These are phyloP conservation scores for Trichosporon ovoides DNA, from an alignment of 1,284 basidiomycete species.

Conservation along the genomic window DNA sequence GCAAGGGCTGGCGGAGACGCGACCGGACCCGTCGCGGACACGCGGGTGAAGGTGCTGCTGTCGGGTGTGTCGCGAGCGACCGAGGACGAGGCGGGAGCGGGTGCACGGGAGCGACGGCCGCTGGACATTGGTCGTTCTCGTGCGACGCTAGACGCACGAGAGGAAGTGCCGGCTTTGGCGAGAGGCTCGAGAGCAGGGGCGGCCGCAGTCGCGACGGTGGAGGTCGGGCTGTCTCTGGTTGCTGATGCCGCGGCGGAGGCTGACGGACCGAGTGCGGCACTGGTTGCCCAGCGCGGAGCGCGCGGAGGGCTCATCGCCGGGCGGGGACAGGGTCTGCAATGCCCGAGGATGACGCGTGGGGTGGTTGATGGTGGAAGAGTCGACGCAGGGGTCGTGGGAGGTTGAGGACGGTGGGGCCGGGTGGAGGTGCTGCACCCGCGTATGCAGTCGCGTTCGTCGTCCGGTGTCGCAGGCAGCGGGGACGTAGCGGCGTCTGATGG, in stretches of 20 bases:
- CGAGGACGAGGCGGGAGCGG: not conserved
- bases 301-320: slow-evolving; percentile 5
- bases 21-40: not conserved
- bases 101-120: not conserved
- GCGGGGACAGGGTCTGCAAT: not conserved
- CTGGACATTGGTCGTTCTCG: not conserved
- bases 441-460: too few relatives aligned
- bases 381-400: too few relatives aligned
- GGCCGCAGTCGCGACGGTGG: not conserved
- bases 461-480: too few relatives aligned
- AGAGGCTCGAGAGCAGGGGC: not conserved
- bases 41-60: not conserved
- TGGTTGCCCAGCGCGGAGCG: slow-evolving; percentile 5
- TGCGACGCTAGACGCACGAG: not conserved
- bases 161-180: not conserved
- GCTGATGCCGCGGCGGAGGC: not conserved
- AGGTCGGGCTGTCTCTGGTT: not conserved
- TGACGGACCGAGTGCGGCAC: not conserved
- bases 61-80: not conserved
- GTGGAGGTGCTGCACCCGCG: too few relatives aligned
- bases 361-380: not conserved
- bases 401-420: too few relatives aligned
- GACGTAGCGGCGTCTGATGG: too few relatives aligned
- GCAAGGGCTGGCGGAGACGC: not conserved
- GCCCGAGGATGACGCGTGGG: not conserved